These are phyloP conservation scores for Cinnamomum chago DNA, from an alignment of 164 flowering plant species.

Conservation along the genomic window DNA sequence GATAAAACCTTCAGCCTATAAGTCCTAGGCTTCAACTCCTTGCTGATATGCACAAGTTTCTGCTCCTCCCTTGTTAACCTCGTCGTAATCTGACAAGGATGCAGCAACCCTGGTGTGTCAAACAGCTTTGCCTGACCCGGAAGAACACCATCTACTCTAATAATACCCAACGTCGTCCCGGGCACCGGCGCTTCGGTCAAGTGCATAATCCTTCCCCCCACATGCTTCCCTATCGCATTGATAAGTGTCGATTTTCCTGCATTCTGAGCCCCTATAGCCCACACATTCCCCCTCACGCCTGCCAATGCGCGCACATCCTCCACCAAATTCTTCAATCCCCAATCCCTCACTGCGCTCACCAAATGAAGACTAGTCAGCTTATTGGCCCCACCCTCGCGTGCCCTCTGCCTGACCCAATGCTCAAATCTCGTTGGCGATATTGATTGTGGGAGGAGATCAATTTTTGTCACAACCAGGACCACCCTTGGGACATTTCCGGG, in stretches of 20 bases:
- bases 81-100: conserved; percentile 77
- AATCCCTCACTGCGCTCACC: conserved; percentile 73
- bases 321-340: conserved; percentile 81
- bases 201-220: conserved; percentile 46
- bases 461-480: conserved; percentile 82
- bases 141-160: conserved; percentile 83
- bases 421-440: conserved; percentile 66
- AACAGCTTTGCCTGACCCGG: conserved; percentile 78
- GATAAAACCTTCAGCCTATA: conserved; percentile 67
- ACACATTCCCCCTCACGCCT: conserved; percentile 78
- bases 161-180: conserved; percentile 90
- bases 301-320: conserved; percentile 67
- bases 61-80: conserved; percentile 89
- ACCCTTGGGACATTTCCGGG: conserved; percentile 85
- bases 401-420: conserved; percentile 84
- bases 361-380: conserved; percentile 73
- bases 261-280: conserved; percentile 97
- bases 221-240: conserved; percentile 69
- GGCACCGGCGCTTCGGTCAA: conserved; percentile 95
- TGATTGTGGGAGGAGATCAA: conserved; percentile 67
- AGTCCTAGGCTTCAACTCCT: conserved; percentile 89
- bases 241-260: conserved; percentile 92
- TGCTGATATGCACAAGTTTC: conserved; percentile 69
- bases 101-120: conserved; percentile 90
- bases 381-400: conserved; percentile 71